A percentile compares a stretch with the other conserved stretches of the same genome.
Conservation (phyloP, 228 moss, liverwort and hornwort genomes). For the Sphagnum fallax region DNA sequence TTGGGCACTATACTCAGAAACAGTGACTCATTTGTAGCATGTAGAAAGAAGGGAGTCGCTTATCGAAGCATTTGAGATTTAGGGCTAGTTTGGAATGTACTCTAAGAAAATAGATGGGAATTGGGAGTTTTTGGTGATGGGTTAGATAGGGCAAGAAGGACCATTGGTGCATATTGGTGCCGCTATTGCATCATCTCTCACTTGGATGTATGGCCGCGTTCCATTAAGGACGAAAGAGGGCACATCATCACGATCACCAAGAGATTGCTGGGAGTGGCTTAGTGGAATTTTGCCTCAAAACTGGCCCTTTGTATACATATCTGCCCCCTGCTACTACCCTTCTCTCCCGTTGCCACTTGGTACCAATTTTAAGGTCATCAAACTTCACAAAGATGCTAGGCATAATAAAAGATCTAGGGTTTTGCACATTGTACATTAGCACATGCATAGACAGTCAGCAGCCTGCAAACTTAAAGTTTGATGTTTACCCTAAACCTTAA, state of each 20-base stretch:
- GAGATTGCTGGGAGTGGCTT: background rate
- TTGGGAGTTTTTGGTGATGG: background rate
- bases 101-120: background rate
- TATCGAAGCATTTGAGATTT: no score
- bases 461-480: no score
- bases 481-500: no score
- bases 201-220: constrained; percentile 83
- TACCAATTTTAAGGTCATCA: background rate
- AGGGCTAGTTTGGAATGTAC: no score
- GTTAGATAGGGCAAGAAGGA: constrained; percentile 88
- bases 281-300: constrained; percentile 36
- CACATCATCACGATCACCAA: background rate
- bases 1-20: no score
- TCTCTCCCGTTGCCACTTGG: background rate
- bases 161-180: constrained; percentile 89
- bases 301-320: constrained; percentile 44
- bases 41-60: no score
- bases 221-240: constrained; percentile 17
- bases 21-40: no score
- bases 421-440: no score
- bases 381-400: no score
- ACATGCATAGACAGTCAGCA: no score
- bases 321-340: background rate
- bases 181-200: constrained; percentile 79
- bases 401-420: no score